These are phyloP conservation scores for Pythium vanterpoolii DNA, from an alignment of 352 stramenopile genomes.

Conservation along the genomic window DNA sequence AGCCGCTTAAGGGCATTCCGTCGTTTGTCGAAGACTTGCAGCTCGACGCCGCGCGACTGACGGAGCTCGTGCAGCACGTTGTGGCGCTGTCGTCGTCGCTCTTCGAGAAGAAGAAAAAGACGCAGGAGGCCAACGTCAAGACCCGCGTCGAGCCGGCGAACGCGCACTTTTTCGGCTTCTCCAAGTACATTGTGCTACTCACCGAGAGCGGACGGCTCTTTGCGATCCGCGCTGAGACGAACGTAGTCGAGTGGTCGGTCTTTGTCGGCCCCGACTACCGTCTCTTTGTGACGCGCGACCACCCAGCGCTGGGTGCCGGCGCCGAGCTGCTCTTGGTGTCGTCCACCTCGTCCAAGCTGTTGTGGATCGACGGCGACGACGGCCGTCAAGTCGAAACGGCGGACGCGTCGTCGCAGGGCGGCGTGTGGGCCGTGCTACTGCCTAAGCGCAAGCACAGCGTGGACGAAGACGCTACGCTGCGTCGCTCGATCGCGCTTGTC, in stretches of 20 bases:
- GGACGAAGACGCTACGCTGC: conserved; percentile 49
- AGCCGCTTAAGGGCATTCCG: conserved; percentile 64
- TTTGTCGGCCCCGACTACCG: conserved; percentile 70
- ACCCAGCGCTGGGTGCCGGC: conserved; percentile 65
- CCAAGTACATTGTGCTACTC: conserved; percentile 74
- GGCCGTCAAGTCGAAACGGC: conserved; percentile 43
- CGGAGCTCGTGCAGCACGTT: conserved; percentile 45
- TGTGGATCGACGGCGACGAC: conserved; percentile 74
- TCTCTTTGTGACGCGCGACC: conserved; percentile 74
- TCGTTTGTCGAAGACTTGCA: conserved; percentile 68
- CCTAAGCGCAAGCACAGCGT: conserved; percentile 74
- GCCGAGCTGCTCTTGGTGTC: conserved; percentile 71
- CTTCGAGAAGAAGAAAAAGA: too few relatives aligned
- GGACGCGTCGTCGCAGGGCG: conserved; percentile 17
- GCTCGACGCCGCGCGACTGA: conserved; percentile 51
- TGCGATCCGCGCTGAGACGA: conserved; percentile 73
- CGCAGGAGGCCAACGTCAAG: conserved; percentile 25
- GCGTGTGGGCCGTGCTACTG: conserved; percentile 65
- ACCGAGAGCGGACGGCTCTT: conserved; percentile 81
- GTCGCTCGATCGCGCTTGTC: conserved; percentile 61
- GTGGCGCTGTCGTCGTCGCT: conserved; percentile 44
- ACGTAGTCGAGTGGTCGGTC: conserved; percentile 61
- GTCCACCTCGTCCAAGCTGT: conserved; percentile 49
- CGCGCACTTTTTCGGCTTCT: conserved; percentile 79
- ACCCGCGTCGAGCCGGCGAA: conserved; percentile 57